These are phyloP conservation scores for Sporothrix schenckii DNA, from an alignment of 2,329 filamentous ascomycete species.

Conservation along the genomic window DNA sequence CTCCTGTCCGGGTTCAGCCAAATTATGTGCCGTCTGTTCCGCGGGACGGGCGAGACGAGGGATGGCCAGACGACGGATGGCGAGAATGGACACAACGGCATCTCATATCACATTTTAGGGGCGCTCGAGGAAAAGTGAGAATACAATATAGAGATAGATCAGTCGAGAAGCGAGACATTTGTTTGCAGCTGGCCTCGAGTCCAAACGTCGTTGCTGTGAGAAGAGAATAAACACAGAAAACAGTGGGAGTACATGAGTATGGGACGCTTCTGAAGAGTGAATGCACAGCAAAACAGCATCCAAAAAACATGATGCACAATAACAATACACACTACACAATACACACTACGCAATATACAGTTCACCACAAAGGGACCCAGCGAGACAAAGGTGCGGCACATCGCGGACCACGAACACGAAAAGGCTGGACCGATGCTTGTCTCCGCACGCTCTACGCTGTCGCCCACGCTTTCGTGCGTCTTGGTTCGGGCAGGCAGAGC, in stretches of 20 bases:
- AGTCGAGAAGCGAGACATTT: neutral
- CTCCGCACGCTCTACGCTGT: neutral
- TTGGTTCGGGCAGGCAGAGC: conserved; percentile 5
- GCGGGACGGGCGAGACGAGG: neutral
- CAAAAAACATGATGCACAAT: too few relatives aligned
- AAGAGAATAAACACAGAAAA: neutral
- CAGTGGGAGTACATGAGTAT: neutral
- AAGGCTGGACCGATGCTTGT: conserved; percentile 10
- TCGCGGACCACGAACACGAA: neutral
- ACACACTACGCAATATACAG: too few relatives aligned
- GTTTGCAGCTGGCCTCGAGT: neutral
- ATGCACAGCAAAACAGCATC: neutral
- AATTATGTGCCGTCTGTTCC: neutral
- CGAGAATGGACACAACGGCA: neutral
- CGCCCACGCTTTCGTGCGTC: neutral
- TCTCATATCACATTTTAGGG: conserved; percentile 12
- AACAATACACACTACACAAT: too few relatives aligned
- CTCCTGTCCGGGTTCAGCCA: neutral
- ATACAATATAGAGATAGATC: neutral
- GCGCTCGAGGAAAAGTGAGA: neutral
- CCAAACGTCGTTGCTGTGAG: neutral
- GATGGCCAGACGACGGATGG: too few relatives aligned
- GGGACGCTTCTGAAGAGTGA: neutral
- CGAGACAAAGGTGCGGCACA: neutral
- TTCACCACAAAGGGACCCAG: too few relatives aligned